Base-by-base conservation (phyloP, 495 filamentous ascomycete species). In the Trichocladium uniseriatum region DNA sequence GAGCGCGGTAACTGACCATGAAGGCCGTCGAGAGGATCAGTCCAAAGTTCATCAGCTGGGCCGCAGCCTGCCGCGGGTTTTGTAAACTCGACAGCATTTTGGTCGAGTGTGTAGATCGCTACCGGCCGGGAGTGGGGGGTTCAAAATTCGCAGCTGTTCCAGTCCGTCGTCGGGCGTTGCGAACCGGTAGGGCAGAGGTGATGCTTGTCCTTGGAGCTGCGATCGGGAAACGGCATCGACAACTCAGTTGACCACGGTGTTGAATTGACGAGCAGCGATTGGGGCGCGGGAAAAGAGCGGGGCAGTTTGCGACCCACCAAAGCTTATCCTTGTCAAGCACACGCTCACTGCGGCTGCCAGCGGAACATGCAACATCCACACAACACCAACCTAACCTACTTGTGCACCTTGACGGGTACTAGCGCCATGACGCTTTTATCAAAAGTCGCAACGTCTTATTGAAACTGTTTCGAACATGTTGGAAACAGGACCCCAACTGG, bases 41-140 rank as follows among this genome's bases (percentile, higher is more conserved):
- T 6, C 81, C 94, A 65, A 99, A 97, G 65, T 95, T 96, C 60
- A 99, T 81, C 53, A 90, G 65, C 71, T 97, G 94, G n/a, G 84
- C 77, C 53, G 88, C 79, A 29, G 86, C 78, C 57, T 92, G 89
- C 57, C 91, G 87, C 45, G 89, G 83, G 60, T 89, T 86, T 54
- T 71, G 66, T 46, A 91, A 69, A 29, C 75, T 69, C 45, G 84
- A 87, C 49, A 94, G 62, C 89, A 95, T 95, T 43, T 32, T 53
- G 48, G 27, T 6, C 10, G 15, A 9, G 13, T 37, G 20, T 31
- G n/a, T 1, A 24, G 6, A 14, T 49, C n/a, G 44, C 9, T 15
- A n/a, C 18, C 19, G 35, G 24, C 24, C 24, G 24, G 24, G 3
- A 37, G 27, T 45, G 20, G 24, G 28, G 9, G 24, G n/a, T 45